Evolutionary conservation across 257 asterid genomes (phyloP).

Genomic region (Parsonsia alboflavescens): DNA sequence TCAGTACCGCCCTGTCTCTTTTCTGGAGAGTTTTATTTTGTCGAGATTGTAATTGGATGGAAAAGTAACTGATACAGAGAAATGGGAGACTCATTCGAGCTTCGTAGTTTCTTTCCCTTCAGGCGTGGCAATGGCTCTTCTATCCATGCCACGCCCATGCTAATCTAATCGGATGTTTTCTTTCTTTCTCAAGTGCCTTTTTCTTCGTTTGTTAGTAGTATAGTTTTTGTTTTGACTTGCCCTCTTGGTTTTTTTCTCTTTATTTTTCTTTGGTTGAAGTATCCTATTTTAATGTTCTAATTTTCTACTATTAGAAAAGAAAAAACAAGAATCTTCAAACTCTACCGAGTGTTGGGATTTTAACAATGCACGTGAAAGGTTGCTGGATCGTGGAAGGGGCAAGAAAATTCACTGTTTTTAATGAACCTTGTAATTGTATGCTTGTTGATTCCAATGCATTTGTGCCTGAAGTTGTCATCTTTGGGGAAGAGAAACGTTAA

Average conservation of each 20-base stretch:
- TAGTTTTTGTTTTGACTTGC: conserved; percentile 12
- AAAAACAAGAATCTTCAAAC: not conserved
- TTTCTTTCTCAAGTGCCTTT: conserved; percentile 6
- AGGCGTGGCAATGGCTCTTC: conserved; percentile 25
- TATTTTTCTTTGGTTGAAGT: not conserved
- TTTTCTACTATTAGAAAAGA: not conserved
- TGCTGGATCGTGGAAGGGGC: conserved; percentile 15
- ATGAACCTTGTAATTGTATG: not conserved
- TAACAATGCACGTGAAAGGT: conserved; percentile 26
- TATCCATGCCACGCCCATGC: conserved; percentile 24
- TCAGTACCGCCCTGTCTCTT: too few relatives aligned
- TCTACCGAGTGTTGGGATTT: conserved; percentile 24
- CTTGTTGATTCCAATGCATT: conserved; percentile 16
- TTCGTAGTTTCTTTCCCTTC: not conserved
- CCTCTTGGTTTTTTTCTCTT: not conserved
- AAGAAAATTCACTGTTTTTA: conserved; percentile 22
- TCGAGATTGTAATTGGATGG: conserved; percentile 7
- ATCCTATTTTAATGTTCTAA: not conserved
- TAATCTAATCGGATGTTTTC: not conserved
- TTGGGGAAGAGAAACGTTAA: conserved; percentile 3
- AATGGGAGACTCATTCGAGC: conserved; percentile 3
- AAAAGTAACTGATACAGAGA: conserved; percentile 7
- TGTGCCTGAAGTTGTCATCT: not conserved
- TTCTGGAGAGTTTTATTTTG: not conserved
- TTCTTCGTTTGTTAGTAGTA: not conserved